Base-by-base conservation (phyloP, 2,329 filamentous ascomycete genomes). In the Aspergillus piperis region DNA sequence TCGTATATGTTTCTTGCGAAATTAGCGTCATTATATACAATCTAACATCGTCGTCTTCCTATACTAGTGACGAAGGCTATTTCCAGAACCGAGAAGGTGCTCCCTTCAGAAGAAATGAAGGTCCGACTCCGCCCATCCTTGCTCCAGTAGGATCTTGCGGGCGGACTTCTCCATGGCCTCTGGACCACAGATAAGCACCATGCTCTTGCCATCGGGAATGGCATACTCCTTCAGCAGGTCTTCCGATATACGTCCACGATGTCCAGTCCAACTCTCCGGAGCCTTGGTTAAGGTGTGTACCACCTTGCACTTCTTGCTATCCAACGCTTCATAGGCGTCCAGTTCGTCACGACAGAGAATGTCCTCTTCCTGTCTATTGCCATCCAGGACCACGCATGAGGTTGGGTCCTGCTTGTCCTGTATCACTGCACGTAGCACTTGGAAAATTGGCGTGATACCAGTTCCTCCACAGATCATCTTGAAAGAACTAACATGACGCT, bases 391-490 rank as follows among this genome's bases (percentile, higher is more conserved):
- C 1, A 89, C 77, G 70, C 91, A 96, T 2, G 74, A 78, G 0
- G 90, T 95, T 8, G 74, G 66, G 69, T 94, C 90, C 0, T 80
- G 72, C 1, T 72, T 67, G 63, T 94, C 86, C 49, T 83, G 81
- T 73, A 92, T 83, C 0, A 96, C 85, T 0, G 90, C 89, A 6
- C 90, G 82, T 55, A 96, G 80, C 3, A 96, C 90, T 70, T 95
- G 90, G 72, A 88, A 95, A 64, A 96, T 90, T 0, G 93, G 93
- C n/a, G 93, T 96, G 70, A 97, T 90, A 0, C 93, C 93, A n/a
- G 86, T 91, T 5, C 93, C 93, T 13, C 85, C 93, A 68, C 91
- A 95, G 32, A 96, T 87, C 92, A 96, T 96, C 71, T 90, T 81
- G 74, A 96, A 91, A 11, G 83, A 84, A 55, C 83, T 84, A 1